Evolutionary conservation across 163 green algal genomes (phyloP).

Genomic region (Coccomyxa subellipsoidea): DNA sequence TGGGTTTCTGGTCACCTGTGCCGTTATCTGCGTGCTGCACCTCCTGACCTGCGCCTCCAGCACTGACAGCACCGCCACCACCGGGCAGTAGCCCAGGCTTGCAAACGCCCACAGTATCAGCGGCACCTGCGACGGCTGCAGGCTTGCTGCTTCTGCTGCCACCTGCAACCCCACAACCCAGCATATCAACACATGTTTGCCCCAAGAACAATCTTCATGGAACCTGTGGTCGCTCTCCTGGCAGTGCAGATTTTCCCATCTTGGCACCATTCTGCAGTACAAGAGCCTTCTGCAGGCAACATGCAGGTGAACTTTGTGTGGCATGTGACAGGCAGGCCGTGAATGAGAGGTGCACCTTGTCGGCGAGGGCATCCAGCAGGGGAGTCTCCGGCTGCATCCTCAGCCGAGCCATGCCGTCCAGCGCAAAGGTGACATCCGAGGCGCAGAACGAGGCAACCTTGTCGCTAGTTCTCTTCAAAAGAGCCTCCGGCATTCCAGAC

Average conservation of each 20-base stretch:
- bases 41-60: background rate
- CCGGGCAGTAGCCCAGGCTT: slow-evolving; percentile 1
- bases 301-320: background rate
- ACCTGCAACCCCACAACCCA: background rate
- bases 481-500: background rate
- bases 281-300: no score
- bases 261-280: no score
- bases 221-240: no score
- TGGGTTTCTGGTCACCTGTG: background rate
- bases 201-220: no score
- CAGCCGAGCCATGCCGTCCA: background rate
- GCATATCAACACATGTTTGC: background rate
- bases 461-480: background rate
- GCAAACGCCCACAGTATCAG: background rate
- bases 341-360: background rate
- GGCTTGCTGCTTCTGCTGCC: background rate
- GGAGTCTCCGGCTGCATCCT: background rate
- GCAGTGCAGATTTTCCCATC: no score
- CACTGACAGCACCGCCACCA: background rate
- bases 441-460: background rate
- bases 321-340: background rate
- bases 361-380: background rate
- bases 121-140: background rate
- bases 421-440: background rate
- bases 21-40: background rate